Conservation (phyloP, 805 yeast genomes). For the Monosporozyma unispora region DNA sequence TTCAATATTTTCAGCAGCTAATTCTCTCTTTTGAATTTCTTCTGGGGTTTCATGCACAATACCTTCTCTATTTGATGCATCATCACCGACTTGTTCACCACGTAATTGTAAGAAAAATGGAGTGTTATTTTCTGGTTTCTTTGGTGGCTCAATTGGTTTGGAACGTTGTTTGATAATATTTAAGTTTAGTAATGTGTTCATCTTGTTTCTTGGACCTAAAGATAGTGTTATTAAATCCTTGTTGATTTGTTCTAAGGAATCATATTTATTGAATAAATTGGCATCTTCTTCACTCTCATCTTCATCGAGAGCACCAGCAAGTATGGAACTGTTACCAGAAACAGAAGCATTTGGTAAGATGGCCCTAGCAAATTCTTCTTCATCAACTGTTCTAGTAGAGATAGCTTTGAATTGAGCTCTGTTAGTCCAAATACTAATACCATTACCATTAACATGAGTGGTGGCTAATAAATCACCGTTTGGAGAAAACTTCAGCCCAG, state of each 20-base stretch:
- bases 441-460: slow-evolving; percentile 82
- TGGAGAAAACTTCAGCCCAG: slow-evolving; percentile 72
- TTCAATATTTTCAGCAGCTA: slow-evolving; percentile 11
- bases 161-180: slow-evolving; percentile 80
- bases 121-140: slow-evolving; percentile 61
- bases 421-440: slow-evolving; percentile 88
- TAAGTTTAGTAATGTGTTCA: slow-evolving; percentile 67
- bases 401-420: slow-evolving; percentile 73
- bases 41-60: slow-evolving; percentile 19
- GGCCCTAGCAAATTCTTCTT: slow-evolving; percentile 56
- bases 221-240: slow-evolving; percentile 63
- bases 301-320: slow-evolving; percentile 67
- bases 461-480: slow-evolving; percentile 88
- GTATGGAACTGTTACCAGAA: slow-evolving; percentile 57
- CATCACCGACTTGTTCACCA: slow-evolving; percentile 64
- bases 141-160: slow-evolving; percentile 83
- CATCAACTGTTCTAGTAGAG: slow-evolving; percentile 67
- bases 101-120: slow-evolving; percentile 70
- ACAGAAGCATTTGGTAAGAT: slow-evolving; percentile 72
- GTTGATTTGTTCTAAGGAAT: slow-evolving; percentile 55
- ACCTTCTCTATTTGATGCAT: slow-evolving; percentile 41
- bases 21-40: slow-evolving; percentile 9
- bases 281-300: slow-evolving; percentile 19
- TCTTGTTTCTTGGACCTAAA: slow-evolving; percentile 65
- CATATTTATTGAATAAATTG: slow-evolving; percentile 32